Conservation (phyloP, 305 asterid species). For the Fraxinus dipetala region DNA sequence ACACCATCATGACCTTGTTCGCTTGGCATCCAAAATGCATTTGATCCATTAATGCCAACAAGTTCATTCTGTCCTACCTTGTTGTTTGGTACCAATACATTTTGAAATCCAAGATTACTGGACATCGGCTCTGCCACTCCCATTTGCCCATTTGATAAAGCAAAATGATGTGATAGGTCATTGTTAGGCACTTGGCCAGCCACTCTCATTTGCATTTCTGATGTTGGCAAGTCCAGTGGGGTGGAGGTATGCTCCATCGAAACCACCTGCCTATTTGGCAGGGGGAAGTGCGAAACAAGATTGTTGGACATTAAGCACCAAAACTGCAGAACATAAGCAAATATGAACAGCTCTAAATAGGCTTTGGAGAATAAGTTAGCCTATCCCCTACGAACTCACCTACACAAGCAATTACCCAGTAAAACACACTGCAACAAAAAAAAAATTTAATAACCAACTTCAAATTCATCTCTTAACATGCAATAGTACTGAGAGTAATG, state of each 20-base stretch:
- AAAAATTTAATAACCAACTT: not conserved
- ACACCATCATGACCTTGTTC: slow-evolving; percentile 30
- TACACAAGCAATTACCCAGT: not conserved
- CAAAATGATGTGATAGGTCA: slow-evolving; percentile 25
- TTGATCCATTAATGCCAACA: slow-evolving; percentile 30
- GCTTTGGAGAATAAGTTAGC: not conserved
- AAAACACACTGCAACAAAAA: not conserved
- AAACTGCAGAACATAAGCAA: not conserved
- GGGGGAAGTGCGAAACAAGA: slow-evolving; percentile 36
- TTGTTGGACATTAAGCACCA: slow-evolving; percentile 37
- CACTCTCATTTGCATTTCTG: slow-evolving; percentile 24
- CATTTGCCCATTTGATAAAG: slow-evolving; percentile 30
- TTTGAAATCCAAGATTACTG: slow-evolving; percentile 21
- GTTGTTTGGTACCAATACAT: slow-evolving; percentile 23
- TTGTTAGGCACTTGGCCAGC: slow-evolving; percentile 21
- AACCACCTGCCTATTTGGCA: slow-evolving; percentile 19
- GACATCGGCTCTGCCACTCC: slow-evolving; percentile 17
- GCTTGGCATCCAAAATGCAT: slow-evolving; percentile 35
- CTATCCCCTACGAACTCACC: not conserved
- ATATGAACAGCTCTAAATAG: not conserved
- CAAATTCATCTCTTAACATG: not conserved
- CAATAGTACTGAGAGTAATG: not conserved
- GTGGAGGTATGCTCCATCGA: slow-evolving; percentile 29
- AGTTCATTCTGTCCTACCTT: slow-evolving; percentile 29
- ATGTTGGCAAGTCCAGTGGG: slow-evolving; percentile 17